Evolutionary conservation across 2,329 filamentous ascomycete species (phyloP).

Genomic region (Plectosphaerella plurivora): DNA sequence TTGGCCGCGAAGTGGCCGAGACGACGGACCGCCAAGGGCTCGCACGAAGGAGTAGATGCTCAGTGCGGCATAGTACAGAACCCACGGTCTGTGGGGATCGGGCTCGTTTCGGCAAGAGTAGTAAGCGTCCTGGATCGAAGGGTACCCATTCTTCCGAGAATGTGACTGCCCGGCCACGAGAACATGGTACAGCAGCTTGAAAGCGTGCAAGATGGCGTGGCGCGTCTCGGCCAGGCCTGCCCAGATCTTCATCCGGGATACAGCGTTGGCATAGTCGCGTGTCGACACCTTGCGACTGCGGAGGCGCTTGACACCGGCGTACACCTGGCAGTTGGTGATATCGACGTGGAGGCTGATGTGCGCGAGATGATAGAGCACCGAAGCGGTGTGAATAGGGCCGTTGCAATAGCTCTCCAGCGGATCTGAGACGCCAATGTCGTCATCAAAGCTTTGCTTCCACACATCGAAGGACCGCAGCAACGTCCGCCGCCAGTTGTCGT

Average conservation of each 20-base stretch:
- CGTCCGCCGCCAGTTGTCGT: slow-evolving; percentile 75
- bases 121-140: slow-evolving; percentile 22
- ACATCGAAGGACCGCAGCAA: slow-evolving; percentile 77
- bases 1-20: slow-evolving; percentile 7
- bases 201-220: slow-evolving; percentile 79
- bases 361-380: slow-evolving; percentile 78
- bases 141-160: slow-evolving; percentile 5
- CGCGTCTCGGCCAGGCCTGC: slow-evolving; percentile 69
- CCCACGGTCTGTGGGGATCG: slow-evolving; percentile 83
- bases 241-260: slow-evolving; percentile 75
- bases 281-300: slow-evolving; percentile 75
- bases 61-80: slow-evolving; percentile 80
- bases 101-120: slow-evolving; percentile 77
- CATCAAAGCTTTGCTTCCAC: slow-evolving; percentile 83
- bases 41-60: slow-evolving; percentile 87
- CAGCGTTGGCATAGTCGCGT: slow-evolving; percentile 68
- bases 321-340: slow-evolving; percentile 86
- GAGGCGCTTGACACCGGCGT: slow-evolving; percentile 71
- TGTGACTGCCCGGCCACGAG: slow-evolving; percentile 42
- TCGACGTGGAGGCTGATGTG: slow-evolving; percentile 88
- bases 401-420: slow-evolving; percentile 35
- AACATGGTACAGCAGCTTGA: slow-evolving; percentile 75
- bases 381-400: slow-evolving; percentile 70
- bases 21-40: slow-evolving; percentile 47
- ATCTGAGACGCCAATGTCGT: slow-evolving; percentile 44